phyloP scores from a whole-genome alignment of 2,329 filamentous ascomycete species.

The Aspergillus sp. region DNA sequence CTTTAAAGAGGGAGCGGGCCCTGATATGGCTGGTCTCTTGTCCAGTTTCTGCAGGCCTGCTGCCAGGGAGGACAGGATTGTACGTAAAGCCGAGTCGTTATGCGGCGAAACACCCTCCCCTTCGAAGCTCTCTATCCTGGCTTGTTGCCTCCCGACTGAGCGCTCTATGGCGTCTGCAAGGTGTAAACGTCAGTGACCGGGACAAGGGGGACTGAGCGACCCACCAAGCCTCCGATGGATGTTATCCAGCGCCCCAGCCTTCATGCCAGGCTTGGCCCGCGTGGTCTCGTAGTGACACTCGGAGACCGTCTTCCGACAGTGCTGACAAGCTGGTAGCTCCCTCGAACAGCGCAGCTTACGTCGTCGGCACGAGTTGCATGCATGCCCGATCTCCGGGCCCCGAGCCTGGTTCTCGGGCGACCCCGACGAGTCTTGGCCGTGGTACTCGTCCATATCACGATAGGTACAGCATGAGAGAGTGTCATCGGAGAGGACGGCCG shows the following conservation, averaged over 20 bases:
- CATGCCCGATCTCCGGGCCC: constrained; percentile 9
- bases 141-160: background rate
- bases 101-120: background rate
- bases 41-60: background rate
- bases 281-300: constrained; percentile 34
- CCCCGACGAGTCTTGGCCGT: background rate
- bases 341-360: constrained; percentile 39
- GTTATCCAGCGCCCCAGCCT: constrained; percentile 38
- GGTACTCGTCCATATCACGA: background rate
- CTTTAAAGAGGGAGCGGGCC: constrained; percentile 8
- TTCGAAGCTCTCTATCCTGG: background rate
- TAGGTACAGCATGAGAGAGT: background rate
- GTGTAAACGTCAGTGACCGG: too few species aligned
- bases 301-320: constrained; percentile 24
- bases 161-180: constrained; percentile 14
- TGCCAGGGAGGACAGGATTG: constrained; percentile 1
- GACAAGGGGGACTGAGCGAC: background rate
- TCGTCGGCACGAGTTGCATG: constrained; percentile 35
- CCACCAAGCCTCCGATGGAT: constrained; percentile 33
- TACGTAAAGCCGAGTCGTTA: background rate
- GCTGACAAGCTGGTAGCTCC: constrained; percentile 32
- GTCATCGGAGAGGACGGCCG: background rate
- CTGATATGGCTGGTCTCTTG: background rate
- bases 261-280: constrained; percentile 39
- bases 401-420: background rate